These are phyloP conservation scores for Cryoendolithus antarcticus DNA, from an alignment of 2,329 filamentous ascomycete species.

Conservation along the genomic window DNA sequence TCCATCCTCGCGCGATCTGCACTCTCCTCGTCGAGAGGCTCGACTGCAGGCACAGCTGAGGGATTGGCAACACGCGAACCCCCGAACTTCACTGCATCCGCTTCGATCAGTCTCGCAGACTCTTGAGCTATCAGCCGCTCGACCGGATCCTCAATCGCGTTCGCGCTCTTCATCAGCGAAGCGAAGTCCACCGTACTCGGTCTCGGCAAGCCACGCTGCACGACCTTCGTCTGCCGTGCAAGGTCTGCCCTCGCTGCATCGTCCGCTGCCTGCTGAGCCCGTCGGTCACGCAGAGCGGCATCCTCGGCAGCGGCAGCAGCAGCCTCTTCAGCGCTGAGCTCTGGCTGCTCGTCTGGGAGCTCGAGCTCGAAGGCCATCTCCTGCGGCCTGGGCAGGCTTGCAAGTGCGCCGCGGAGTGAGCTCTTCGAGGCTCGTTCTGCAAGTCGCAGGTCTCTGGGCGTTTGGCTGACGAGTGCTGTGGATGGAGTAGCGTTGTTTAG, in stretches of 20 bases:
- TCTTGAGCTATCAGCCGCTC: conserved; percentile 62
- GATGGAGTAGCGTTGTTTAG: conserved; percentile 61
- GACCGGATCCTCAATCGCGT: conserved; percentile 49
- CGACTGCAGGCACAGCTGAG: conserved; percentile 38
- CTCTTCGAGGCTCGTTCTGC: conserved; percentile 57
- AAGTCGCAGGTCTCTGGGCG: conserved; percentile 62
- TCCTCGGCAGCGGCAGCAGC: conserved; percentile 51
- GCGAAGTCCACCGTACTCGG: conserved; percentile 61
- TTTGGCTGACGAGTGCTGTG: conserved; percentile 57
- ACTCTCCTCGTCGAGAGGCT: conserved; percentile 55
- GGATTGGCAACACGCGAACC: conserved; percentile 53
- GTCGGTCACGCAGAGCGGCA: conserved; percentile 62
- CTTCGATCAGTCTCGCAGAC: conserved; percentile 64
- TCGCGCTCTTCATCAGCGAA: conserved; percentile 52
- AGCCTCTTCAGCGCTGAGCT: conserved; percentile 32
- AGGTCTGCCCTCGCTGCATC: conserved; percentile 59
- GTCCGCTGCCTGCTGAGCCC: conserved; percentile 49
- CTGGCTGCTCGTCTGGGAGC: conserved; percentile 68
- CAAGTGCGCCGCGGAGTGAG: conserved; percentile 60
- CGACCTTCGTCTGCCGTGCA: conserved; percentile 75
- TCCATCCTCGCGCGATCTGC: conserved; percentile 65
- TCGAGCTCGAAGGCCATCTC: conserved; percentile 92
- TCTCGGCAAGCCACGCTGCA: conserved; percentile 71
- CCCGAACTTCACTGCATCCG: conserved; percentile 68
- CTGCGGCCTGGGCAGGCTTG: conserved; percentile 80